Percentiles rank a stretch among this genome's conserved stretches.
Conservation (phyloP, 345 rosid species). For the Syzygium aqueum region DNA sequence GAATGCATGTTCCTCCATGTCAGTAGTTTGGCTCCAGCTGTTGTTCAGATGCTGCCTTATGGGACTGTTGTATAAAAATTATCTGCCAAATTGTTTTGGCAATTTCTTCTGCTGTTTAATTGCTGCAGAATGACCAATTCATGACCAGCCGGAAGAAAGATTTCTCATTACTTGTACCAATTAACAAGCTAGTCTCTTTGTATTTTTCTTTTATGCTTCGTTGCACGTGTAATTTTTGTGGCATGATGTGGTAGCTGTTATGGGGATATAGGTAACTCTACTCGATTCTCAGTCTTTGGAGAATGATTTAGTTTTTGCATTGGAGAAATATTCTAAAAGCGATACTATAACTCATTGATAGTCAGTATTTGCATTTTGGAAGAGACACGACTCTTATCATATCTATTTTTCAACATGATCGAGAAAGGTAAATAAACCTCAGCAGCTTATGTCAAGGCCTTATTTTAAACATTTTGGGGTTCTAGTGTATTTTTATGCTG, state of each 20-base stretch:
- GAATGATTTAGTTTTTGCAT: neutral
- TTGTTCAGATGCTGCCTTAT: neutral
- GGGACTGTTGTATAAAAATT: neutral
- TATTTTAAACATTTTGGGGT: neutral
- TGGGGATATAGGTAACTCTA: neutral
- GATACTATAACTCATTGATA: neutral
- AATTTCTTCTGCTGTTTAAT: neutral
- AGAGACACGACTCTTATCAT: neutral
- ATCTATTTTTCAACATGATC: neutral
- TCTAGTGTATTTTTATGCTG: neutral
- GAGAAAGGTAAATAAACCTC: neutral
- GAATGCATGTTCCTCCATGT: neutral
- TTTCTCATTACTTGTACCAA: neutral
- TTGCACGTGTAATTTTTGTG: neutral
- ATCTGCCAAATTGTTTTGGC: neutral
- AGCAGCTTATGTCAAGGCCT: neutral
- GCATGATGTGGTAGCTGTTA: neutral
- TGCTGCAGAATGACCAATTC: neutral
- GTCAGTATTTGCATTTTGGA: neutral
- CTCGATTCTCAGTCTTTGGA: neutral
- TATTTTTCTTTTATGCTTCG: neutral
- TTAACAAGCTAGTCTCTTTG: neutral
- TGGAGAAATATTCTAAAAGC: neutral
- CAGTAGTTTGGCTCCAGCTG: neutral
- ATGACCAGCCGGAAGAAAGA: neutral